Base-by-base conservation (phyloP, 2,329 filamentous ascomycete species). In the Colletotrichum higginsianum region DNA sequence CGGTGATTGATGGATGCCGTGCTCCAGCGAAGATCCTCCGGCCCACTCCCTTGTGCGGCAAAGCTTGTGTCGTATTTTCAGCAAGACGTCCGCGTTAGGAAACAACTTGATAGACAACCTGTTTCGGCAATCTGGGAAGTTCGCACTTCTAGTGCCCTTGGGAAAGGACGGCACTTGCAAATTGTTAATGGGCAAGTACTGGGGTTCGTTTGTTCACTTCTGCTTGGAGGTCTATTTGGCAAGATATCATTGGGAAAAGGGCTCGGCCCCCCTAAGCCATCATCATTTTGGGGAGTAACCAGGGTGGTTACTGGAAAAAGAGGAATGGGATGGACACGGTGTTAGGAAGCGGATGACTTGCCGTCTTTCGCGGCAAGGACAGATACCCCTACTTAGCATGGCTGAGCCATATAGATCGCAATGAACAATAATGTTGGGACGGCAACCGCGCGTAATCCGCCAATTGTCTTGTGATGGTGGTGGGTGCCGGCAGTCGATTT, bases 361-460 rank as follows among this genome's bases (percentile, higher is more conserved):
- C 44, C n/a, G 30, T 13, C 46, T 61, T 61, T 15, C 12, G 30
- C 47, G 53, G 46, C 52, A 47, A 57, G 58, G 38, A 64, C 40
- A 60, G 66, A 72, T 72, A 72, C 65, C 69, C 65, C 65, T 72
- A 68, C 65, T 60, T 72, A 68, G 58, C 47, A 69, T 72, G 69
- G 69, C 69, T 64, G 69, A 49, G 69, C 69, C 65, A 60, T 64
- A 40, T 60, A 68, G 69, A 53, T 47, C 65, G 53, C 65, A 64
- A 72, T 61, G n/a, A 47, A 58, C 50, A 61, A 52, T 40, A 46
- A 40, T 42, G 65, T 64, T 63, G 65, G 58, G 64, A 71, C 64
- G 64, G 40, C 60, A 71, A 61, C 26, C 42, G 21, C 40, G 7
- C 26, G 58, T 16, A 61, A 42, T 23, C 44, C 23, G 9, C n/a